These are phyloP conservation scores for Chiua virens DNA, from an alignment of 768 basidiomycete genomes.

Conservation along the genomic window DNA sequence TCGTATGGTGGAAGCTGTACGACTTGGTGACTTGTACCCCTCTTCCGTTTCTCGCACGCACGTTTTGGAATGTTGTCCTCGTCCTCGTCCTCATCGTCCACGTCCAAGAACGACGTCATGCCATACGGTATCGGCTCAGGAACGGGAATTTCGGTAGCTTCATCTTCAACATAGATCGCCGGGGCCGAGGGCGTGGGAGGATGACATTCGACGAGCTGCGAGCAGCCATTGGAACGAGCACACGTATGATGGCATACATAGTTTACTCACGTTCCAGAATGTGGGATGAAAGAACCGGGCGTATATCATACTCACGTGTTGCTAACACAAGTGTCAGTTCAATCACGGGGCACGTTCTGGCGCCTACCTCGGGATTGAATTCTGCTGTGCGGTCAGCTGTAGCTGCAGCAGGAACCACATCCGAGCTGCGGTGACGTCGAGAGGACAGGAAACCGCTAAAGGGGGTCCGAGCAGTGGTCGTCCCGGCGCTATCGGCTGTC, in stretches of 20 bases:
- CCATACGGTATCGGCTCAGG: constrained; percentile 6
- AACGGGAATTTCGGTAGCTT: constrained; percentile 3
- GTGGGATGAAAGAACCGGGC: constrained; percentile 23
- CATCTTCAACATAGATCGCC: constrained; percentile 22
- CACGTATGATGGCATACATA: too few species aligned
- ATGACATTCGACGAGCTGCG: constrained; percentile 18
- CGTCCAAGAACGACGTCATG: background rate
- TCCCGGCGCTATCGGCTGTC: background rate
- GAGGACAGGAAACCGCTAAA: constrained; percentile 7
- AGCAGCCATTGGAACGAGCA: background rate
- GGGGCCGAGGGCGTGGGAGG: constrained; percentile 16
- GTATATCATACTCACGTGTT: constrained; percentile 23
- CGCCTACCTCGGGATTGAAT: constrained; percentile 5
- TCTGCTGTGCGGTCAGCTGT: constrained; percentile 6
- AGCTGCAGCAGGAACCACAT: background rate
- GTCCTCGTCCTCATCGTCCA: constrained; percentile 6
- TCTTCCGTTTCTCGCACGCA: background rate
- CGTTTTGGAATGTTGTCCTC: background rate
- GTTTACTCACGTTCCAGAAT: constrained; percentile 18
- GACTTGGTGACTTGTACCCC: background rate
- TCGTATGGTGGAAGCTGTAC: constrained; percentile 14
- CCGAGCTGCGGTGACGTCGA: constrained; percentile 1
- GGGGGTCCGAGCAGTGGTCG: constrained; percentile 4
- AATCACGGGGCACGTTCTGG: background rate
- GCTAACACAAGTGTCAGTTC: background rate